Evolutionary conservation across 306 rosid genomes (phyloP).

Genomic region (Carpinus fangiana): DNA sequence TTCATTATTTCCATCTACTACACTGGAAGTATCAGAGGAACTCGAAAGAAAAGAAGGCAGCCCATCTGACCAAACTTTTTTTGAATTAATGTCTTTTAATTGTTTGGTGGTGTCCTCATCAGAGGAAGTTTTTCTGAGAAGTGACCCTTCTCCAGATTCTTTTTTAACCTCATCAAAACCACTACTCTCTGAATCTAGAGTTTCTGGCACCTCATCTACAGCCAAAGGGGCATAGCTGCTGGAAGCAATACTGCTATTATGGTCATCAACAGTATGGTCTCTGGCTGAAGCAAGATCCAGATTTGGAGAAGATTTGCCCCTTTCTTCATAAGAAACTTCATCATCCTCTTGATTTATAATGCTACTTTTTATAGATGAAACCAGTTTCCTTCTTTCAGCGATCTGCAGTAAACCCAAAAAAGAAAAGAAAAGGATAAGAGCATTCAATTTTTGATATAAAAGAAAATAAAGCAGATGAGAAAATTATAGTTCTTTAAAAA

Average conservation of each 20-base stretch:
- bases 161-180: conserved; percentile 30
- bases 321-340: conserved; percentile 35
- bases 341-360: conserved; percentile 41
- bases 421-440: conserved; percentile 16
- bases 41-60: conserved; percentile 37
- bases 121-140: conserved; percentile 29
- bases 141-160: conserved; percentile 31
- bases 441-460: not conserved
- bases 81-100: conserved; percentile 27
- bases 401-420: conserved; percentile 45
- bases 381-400: conserved; percentile 77
- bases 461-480: not conserved
- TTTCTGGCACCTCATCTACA: conserved; percentile 43
- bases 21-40: conserved; percentile 20
- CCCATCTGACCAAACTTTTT: conserved; percentile 30
- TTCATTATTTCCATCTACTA: conserved; percentile 30
- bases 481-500: not conserved
- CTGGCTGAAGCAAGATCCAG: conserved; percentile 25
- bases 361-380: conserved; percentile 52
- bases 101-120: conserved; percentile 27
- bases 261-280: conserved; percentile 31
- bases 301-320: conserved; percentile 32
- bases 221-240: conserved; percentile 34
- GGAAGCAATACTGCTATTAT: conserved; percentile 35
- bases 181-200: conserved; percentile 28